phyloP scores from a whole-genome alignment of 345 rosid genomes.

The Brassica juncea region DNA sequence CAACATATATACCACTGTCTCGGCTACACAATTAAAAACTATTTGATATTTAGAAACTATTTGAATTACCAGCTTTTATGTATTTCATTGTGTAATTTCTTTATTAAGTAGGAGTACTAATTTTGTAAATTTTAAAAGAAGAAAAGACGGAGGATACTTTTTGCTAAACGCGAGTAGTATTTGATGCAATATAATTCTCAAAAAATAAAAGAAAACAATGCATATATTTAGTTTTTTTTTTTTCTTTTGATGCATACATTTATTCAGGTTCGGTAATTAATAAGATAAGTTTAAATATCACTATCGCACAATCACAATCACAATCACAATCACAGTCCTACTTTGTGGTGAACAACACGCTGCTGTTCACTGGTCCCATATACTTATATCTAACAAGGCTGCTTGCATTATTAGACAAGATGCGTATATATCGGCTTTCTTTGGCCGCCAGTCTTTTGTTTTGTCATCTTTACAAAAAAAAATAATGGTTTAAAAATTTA shows the following conservation, averaged over 20 bases:
- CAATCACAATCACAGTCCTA: not conserved
- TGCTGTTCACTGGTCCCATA: conserved; percentile 5
- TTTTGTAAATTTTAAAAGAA: not conserved
- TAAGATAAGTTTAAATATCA: not conserved
- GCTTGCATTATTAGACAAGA: conserved; percentile 12
- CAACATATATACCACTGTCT: not conserved
- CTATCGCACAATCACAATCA: not conserved
- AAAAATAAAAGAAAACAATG: not conserved
- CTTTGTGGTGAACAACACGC: not conserved
- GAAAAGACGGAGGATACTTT: not conserved
- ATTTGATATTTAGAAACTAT: not conserved
- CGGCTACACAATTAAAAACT: not conserved
- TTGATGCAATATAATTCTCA: not conserved
- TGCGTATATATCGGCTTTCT: not conserved
- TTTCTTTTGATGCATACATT: not conserved
- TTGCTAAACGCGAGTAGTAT: no score
- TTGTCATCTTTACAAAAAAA: not conserved
- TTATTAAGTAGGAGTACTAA: no score
- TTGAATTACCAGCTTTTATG: not conserved
- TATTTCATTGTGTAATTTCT: not conserved
- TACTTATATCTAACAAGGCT: not conserved
- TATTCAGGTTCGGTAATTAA: not conserved
- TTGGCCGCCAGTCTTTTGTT: not conserved
- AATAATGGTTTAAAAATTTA: not conserved
- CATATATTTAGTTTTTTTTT: not conserved